Conservation (phyloP, 495 filamentous ascomycete genomes). For the Gamarada debralockiae region DNA sequence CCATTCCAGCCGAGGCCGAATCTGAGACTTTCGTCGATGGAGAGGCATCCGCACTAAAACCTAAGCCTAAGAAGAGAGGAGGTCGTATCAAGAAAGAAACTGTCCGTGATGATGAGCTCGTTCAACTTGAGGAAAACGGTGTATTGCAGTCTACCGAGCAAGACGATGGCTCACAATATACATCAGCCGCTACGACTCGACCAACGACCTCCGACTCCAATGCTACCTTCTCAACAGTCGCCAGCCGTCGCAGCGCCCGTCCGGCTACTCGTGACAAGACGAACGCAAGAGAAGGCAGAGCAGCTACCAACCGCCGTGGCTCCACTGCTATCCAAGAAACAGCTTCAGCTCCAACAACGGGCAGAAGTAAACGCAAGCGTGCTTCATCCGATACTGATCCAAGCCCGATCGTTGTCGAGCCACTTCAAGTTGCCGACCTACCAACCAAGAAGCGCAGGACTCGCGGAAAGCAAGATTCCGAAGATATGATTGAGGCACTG, state of each 20-base stretch:
- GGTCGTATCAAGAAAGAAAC: conserved; percentile 1
- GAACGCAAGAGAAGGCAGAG: neutral
- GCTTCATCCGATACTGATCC: neutral
- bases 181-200: conserved; percentile 35
- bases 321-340: neutral
- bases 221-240: neutral
- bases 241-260: neutral
- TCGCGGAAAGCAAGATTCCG: neutral
- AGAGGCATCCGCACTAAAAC: too few species aligned
- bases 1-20: neutral
- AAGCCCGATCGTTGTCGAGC: conserved; percentile 4
- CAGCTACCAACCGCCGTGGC: neutral
- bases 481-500: neutral
- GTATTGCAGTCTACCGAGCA: conserved; percentile 16
- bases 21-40: neutral
- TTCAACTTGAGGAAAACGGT: conserved; percentile 22
- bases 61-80: neutral
- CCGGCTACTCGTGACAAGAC: conserved; percentile 4
- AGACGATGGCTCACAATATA: conserved; percentile 50
- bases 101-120: neutral
- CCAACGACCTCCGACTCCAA: conserved; percentile 6
- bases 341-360: neutral
- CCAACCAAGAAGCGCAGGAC: conserved; percentile 9
- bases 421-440: neutral
- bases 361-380: neutral